Base-by-base conservation (phyloP, 2,329 filamentous ascomycete genomes). In the Calonectria pteridis region DNA sequence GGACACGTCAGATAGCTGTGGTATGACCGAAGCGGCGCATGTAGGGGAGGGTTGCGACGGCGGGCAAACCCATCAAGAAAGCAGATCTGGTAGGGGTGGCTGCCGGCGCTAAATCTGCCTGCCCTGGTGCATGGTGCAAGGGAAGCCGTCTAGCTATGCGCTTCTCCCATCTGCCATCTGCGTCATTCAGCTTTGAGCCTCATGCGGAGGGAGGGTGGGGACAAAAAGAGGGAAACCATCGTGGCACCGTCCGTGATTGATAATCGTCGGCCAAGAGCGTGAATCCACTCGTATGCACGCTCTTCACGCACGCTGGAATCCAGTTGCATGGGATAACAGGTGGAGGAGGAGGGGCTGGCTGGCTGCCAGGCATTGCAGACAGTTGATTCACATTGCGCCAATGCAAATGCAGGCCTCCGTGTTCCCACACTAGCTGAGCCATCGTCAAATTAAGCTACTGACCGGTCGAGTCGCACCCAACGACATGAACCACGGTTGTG, bases 161-260 rank as follows among this genome's bases (percentile, higher is more conserved):
- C n/a, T 46, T 9, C 13, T 18, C 18, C 10, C n/a, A n/a, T 23
- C 33, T 40, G 33, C 35, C 55, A 62, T 62, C 55, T 62, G 55
- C 55, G 55, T 62, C 55, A 62, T 62, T 37, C 55, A 62, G 55
- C 55, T 62, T 62, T 62, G 55, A 62, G 55, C 55, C 55, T 62
- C 55, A 62, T 29, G 33, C 6, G 29, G 51, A 10, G 55, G 35
- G 35, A 33, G 55, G 35, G 55, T 23, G 43, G 43, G 43, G 43
- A 46, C 23, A n/a, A 18, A 23, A 18, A n/a, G 43, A 40, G 35
- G n/a, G n/a, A n/a, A n/a, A n/a, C 35, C 14, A 62, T 40, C 33
- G 55, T 62, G 55, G 55, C 55, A 62, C 33, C 6, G 23, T n/a
- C 33, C 7, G 23, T 62, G 23, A 62, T 62, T 62, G 33, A 62